Evolutionary conservation across 495 filamentous ascomycete species (phyloP).

Genomic region (Lasiosphaeria hispida): DNA sequence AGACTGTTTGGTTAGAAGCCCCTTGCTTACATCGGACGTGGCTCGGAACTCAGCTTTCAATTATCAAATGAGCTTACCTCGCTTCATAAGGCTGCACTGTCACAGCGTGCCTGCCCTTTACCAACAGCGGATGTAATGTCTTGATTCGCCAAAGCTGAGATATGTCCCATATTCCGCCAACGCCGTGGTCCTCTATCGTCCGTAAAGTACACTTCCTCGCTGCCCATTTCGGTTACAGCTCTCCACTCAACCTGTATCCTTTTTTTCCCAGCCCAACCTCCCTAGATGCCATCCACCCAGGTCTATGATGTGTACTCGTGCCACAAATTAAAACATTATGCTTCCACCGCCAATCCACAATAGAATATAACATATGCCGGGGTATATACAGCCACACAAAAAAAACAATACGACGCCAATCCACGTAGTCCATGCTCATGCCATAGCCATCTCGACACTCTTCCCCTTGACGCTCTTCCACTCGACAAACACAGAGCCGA

Average conservation of each 20-base stretch:
- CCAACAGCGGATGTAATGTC: neutral
- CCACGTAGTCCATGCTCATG: constrained; percentile 22
- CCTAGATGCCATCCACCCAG: neutral
- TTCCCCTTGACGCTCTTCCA: constrained; percentile 86
- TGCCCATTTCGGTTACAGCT: neutral
- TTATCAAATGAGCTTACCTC: no score
- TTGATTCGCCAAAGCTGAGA: neutral
- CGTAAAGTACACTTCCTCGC: no score
- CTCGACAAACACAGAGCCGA: constrained; percentile 62
- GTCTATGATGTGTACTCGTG: neutral
- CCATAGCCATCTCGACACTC: constrained; percentile 63
- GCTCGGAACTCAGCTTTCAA: no score
- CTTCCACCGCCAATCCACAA: no score
- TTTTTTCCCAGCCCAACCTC: no score
- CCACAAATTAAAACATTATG: neutral
- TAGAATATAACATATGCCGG: no score
- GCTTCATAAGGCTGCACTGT: no score
- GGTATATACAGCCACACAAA: neutral
- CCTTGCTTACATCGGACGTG: no score
- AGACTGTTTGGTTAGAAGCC: no score
- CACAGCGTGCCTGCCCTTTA: no score
- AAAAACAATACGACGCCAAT: neutral
- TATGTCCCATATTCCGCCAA: neutral
- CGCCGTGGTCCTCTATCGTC: no score
- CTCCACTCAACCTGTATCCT: neutral